Conservation (phyloP, 2,329 filamentous ascomycete genomes). For the Onygenales sp. region DNA sequence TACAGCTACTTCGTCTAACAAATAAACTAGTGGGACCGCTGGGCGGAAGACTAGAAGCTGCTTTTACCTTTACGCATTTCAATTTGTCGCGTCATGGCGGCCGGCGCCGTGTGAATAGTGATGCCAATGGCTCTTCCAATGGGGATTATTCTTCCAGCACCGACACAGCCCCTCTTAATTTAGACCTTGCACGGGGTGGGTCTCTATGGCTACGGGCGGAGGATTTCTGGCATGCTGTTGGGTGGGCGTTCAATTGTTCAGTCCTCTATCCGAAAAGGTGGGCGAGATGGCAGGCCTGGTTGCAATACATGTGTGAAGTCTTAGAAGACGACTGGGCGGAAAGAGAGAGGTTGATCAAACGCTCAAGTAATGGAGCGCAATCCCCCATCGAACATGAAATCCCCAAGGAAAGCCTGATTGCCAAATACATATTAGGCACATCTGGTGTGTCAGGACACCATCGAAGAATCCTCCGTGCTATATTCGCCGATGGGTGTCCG, state of each 20-base stretch:
- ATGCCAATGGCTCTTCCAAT: constrained; percentile 22
- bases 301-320: constrained; percentile 55
- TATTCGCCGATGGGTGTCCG: constrained; percentile 37
- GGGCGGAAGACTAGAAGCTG: constrained; percentile 58
- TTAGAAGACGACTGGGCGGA: constrained; percentile 36
- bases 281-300: constrained; percentile 71
- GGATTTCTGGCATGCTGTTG: constrained; percentile 81
- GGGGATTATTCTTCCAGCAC: constrained; percentile 36
- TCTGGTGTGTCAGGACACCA: constrained; percentile 23
- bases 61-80: constrained; percentile 57
- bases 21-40: constrained; percentile 57
- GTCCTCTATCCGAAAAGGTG: constrained; percentile 63
- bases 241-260: constrained; percentile 91
- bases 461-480: constrained; percentile 35
- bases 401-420: constrained; percentile 32
- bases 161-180: constrained; percentile 46
- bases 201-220: constrained; percentile 67
- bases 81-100: constrained; percentile 23
- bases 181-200: constrained; percentile 52
- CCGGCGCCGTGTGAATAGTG: constrained; percentile 17
- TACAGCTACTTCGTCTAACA: constrained; percentile 61
- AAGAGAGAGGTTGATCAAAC: constrained; percentile 15
- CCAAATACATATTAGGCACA: constrained; percentile 29
- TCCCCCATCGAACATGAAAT: neutral
- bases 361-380: neutral